Conservation (phyloP, 2,329 filamentous ascomycete genomes). For the Xenoacremonium recifei region DNA sequence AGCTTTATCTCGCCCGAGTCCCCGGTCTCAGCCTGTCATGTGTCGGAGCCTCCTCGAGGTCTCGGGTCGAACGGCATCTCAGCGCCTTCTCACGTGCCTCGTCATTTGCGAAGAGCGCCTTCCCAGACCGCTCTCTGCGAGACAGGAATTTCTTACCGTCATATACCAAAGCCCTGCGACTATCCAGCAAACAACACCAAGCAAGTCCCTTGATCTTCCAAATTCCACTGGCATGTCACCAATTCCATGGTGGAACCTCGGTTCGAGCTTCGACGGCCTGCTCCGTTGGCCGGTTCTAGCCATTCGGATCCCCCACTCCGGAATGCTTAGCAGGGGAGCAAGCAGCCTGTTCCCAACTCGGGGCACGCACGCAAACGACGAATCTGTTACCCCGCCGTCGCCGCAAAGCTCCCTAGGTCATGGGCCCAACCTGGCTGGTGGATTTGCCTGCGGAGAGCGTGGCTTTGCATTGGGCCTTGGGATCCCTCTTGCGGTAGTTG, state of each 20-base stretch:
- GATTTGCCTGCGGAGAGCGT: background rate
- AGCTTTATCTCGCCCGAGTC: constrained; percentile 4
- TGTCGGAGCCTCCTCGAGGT: constrained; percentile 6
- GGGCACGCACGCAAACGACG: too few species aligned
- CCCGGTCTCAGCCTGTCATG: constrained; percentile 5
- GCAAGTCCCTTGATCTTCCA: too few species aligned
- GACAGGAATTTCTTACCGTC: too few species aligned
- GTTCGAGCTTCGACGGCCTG: background rate
- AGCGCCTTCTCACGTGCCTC: too few species aligned
- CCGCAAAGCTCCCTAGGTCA: background rate
- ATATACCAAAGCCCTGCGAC: too few species aligned
- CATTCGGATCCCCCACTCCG: background rate
- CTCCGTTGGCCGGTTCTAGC: background rate
- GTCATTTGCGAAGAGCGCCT: too few species aligned
- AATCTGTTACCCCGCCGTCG: constrained; percentile 1
- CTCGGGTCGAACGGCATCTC: constrained; percentile 11
- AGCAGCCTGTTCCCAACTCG: background rate
- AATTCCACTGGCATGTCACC: too few species aligned
- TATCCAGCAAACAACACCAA: too few species aligned
- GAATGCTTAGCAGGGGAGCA: too few species aligned
- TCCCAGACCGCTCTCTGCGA: too few species aligned
- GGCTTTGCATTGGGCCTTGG: too few species aligned
- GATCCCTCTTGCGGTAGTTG: constrained; percentile 15
- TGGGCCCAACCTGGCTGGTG: background rate
- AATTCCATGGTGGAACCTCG: background rate